Percentiles rank a stretch among this genome's conserved stretches.
phyloP scores from a whole-genome alignment of 179 eudicot genomes.

The Vitellaria paradoxa region DNA sequence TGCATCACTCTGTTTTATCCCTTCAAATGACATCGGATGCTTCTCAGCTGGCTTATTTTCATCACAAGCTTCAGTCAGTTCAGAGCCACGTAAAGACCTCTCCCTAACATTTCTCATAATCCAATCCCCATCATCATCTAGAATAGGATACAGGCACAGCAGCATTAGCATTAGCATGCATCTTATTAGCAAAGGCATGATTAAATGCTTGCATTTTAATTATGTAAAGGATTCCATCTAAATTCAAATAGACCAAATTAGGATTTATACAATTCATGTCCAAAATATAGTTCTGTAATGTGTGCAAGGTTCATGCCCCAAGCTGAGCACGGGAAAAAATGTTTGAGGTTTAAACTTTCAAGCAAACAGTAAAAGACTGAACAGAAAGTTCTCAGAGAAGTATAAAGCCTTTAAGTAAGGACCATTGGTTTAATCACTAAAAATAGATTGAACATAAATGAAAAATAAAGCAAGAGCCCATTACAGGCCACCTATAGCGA shows the following conservation, averaged over 20 bases:
- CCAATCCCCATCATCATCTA: constrained; percentile 30
- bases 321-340: not conserved
- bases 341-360: not conserved
- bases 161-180: not conserved
- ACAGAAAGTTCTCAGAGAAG: not conserved
- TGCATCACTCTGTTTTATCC: constrained; percentile 16
- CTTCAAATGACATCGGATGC: constrained; percentile 24
- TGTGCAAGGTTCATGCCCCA: not conserved
- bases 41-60: constrained; percentile 29
- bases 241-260: not conserved
- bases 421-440: too few species aligned
- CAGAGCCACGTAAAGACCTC: constrained; percentile 29
- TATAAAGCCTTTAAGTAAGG: too few species aligned
- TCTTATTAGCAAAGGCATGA: not conserved
- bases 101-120: constrained; percentile 20
- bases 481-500: too few species aligned
- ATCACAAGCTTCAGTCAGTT: constrained; percentile 26
- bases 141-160: constrained; percentile 9
- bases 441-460: too few species aligned
- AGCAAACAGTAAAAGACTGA: not conserved
- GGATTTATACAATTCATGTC: not conserved
- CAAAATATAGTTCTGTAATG: not conserved
- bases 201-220: not conserved
- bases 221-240: not conserved
- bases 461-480: too few species aligned